Base-by-base conservation (phyloP, 441 rosid genomes). In the Biscutella laevigata region DNA sequence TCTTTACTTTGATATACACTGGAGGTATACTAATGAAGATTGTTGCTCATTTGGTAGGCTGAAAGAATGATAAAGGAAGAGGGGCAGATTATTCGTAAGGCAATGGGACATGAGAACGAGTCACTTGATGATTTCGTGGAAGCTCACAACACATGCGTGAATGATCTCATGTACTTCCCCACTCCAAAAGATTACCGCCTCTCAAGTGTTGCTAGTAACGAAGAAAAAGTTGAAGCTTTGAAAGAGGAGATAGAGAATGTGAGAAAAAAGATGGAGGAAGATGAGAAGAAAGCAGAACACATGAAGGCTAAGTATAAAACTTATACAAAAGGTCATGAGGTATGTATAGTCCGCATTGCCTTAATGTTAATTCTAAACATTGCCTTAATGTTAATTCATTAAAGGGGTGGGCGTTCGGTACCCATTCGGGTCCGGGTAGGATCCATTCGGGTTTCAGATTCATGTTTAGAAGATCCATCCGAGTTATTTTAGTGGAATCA, bases 91-190 rank as follows among this genome's bases (percentile, higher is more conserved):
- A 82, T 94, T 58, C 69, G 88, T 53, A 80, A 70, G 30, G 83
- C 96, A 44, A 82, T 84, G 97, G 96, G 95, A 38, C 97, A 94
- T 59, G 88, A 81, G 76, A 73, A 71, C 38, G 92, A 83, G 71
- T 68, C 94, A 43, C 80, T 86, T 36, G 95, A 84, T 52, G 95
- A 81, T 39, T 94, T 79, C 74, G 77, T 77, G 30, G 95, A 86
- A 55, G 99, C 97, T 53, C 99, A 81, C 74, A 79, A 75, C 49
- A 86, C 84, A 12, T 94, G 94, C 58, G 57, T 94, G 54, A 94
- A 84, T 39, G 96, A 94, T 77, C 85, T 94, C 59, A 86, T 82
- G 95, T 94, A 82, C 77, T 86, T 89, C 72, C 99, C 99, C 40
- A 79, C 89, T 9, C 83, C 95, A 13, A 74, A 78, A 64, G 95